Evolutionary conservation across 345 rosid species (phyloP), one percentile per base, ranked within the genome.

Genomic region (Pelargonium nanum): DNA sequence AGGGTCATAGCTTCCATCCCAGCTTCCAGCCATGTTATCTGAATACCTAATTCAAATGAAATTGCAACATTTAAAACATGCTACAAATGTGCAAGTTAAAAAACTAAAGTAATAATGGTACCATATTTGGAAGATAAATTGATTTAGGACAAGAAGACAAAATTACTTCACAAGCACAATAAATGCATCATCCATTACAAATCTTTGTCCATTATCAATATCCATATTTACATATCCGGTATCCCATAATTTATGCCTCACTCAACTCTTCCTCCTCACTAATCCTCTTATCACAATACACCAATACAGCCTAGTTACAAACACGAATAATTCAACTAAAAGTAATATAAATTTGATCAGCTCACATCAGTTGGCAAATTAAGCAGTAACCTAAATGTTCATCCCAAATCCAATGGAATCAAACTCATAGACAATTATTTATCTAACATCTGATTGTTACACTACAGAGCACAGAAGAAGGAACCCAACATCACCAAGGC

Each of bases 1-100:
- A 48, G 65, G 66, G 55, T 81, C 87, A 44, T 73, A 80, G 70
- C 76, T 72, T 70, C 80, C 86, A 58, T 87, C 96, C 85, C 80
- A 81, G 75, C 81, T 82, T 67, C 70, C 85, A 19, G 78, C 85
- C 95, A 87, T 89, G 25, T 34, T 63, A 68, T 71, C 54, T 45
- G 26, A 61, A 61, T 61, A 54, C 65, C 61, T 62, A 63, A 53
- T 70, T 61, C 19, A 63, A 57, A 70, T 10, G 2, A 23, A n/a
- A 40, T 4, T 44, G 65, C 66, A 62, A 21, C n/a, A 50, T 50
- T 50, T 50, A 50, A 6, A 50, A 6, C 19, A 16, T 6, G 16
- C 53, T 12, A 15, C 30, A 19, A 1, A 50, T 22, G 25, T 24
- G 25, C 30, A 0, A 22, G 20, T 40, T 19, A 30, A 34, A 45